Base-by-base conservation (phyloP, 371 early-diverging fungal species). In the Parasitella parasitica region DNA sequence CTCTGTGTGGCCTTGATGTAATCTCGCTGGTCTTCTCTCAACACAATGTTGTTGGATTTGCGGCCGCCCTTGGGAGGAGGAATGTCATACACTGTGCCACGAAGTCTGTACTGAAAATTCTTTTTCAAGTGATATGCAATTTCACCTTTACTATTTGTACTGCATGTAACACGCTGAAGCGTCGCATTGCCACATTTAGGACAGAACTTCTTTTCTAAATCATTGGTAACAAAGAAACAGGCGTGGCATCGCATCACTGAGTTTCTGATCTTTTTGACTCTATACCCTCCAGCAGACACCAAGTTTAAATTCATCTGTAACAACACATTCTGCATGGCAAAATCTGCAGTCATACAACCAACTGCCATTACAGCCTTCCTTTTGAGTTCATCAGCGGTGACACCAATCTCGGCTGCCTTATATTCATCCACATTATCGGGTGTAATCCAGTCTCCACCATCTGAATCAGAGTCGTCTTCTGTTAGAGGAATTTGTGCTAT, bases 301-400 rank as follows among this genome's bases (percentile, higher is more conserved):
- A 97, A 80, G 46, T 84, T 83, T 67, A 98, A 75, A 38, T 90
- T 86, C 94, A 97, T 94, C 76, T 95, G 94, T 54, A 98, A 78
- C 48, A 97, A 71, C 12, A 97, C 95, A 77, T 97, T 97, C 86
- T 97, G 98, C 95, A 97, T 94, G 16, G 98, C 96, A 74, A 92
- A 98, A 84, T 98, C 98, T 4, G 86, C 75, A 0, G 98, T 95
- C 64, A 94, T 91, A 76, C 97, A 97, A 9, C 93, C 96, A 4
- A 96, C 97, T 26, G 78, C 73, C 65, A 89, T 77, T 13, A 64
- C 48, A 32, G 73, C 66, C 11, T 73, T 63, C 41, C 78, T 78
- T 46, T 72, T 79, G 48, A 81, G 72, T 35, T 76, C 73, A 38
- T 73, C 80, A n/a, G 70, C 58, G 15, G 60, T 57, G n/a, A 62